Conservation (phyloP, 1,284 basidiomycete genomes). For the Boletus semigastroideus region DNA sequence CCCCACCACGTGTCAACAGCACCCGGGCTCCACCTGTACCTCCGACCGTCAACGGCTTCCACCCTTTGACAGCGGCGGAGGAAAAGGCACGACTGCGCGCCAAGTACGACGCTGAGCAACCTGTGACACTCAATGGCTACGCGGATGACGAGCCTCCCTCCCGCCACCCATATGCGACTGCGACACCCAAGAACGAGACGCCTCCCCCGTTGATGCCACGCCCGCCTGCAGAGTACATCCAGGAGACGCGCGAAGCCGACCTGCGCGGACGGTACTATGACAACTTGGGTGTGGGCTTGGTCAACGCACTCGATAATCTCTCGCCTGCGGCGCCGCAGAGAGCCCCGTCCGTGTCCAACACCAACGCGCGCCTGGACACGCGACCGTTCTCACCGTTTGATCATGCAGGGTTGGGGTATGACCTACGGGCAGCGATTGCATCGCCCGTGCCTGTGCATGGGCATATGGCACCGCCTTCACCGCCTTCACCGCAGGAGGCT, state of each 20-base stretch:
- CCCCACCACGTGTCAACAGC: slow-evolving; percentile 27
- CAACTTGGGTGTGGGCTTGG: slow-evolving; percentile 15
- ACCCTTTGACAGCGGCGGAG: slow-evolving; percentile 65
- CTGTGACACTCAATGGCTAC: slow-evolving; percentile 15
- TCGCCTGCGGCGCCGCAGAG: slow-evolving; percentile 25
- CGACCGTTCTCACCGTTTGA: slow-evolving; percentile 47
- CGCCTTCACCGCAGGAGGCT: slow-evolving; percentile 3
- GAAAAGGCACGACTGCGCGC: slow-evolving; percentile 72
- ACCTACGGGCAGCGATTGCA: slow-evolving; percentile 6
- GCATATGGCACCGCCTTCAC: not conserved
- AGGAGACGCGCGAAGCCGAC: slow-evolving; percentile 73
- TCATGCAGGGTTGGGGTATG: slow-evolving; percentile 32
- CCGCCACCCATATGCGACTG: slow-evolving; percentile 18
- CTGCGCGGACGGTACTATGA: slow-evolving; percentile 40
- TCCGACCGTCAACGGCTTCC: slow-evolving; percentile 23
- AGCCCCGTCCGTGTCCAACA: slow-evolving; percentile 11
- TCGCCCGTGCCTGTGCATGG: slow-evolving; percentile 6
- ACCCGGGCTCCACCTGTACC: slow-evolving; percentile 24
- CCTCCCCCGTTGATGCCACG: slow-evolving; percentile 59
- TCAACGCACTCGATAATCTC: slow-evolving; percentile 22
- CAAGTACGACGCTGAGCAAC: slow-evolving; percentile 58
- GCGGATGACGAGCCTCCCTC: slow-evolving; percentile 12
- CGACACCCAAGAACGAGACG: slow-evolving; percentile 12
- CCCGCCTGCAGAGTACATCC: slow-evolving; percentile 73
- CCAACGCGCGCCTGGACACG: slow-evolving; percentile 32